These are phyloP conservation scores for Diaporthe longicolla DNA, from an alignment of 2,329 filamentous ascomycete genomes.

Conservation along the genomic window DNA sequence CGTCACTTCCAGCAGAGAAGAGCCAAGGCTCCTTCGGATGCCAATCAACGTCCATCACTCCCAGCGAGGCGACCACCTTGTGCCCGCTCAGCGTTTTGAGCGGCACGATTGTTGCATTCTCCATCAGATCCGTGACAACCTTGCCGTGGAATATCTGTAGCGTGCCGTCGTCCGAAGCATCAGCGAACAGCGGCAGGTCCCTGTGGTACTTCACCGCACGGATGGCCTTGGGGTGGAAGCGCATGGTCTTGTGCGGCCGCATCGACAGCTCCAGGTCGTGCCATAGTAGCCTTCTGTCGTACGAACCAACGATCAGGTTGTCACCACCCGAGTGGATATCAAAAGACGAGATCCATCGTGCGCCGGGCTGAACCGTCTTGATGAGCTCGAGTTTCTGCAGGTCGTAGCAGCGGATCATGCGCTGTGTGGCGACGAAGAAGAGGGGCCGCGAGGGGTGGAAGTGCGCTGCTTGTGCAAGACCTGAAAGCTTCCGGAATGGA, in stretches of 20 bases:
- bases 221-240: slow-evolving; percentile 94
- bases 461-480: slow-evolving; percentile 86
- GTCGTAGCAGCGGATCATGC: slow-evolving; percentile 94
- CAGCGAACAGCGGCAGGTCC: slow-evolving; percentile 87
- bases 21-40: slow-evolving; percentile 95
- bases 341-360: slow-evolving; percentile 94
- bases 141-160: slow-evolving; percentile 98
- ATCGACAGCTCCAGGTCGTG: slow-evolving; percentile 94
- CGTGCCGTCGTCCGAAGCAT: slow-evolving; percentile 94
- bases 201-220: slow-evolving; percentile 90
- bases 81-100: slow-evolving; percentile 95
- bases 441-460: slow-evolving; percentile 95
- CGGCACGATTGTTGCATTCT: slow-evolving; percentile 96
- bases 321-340: slow-evolving; percentile 94
- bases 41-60: slow-evolving; percentile 96
- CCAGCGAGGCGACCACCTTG: slow-evolving; percentile 86
- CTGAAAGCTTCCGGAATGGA: slow-evolving; percentile 85
- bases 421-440: slow-evolving; percentile 96
- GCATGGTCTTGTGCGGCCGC: slow-evolving; percentile 94
- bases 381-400: slow-evolving; percentile 91
- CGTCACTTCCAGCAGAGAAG: slow-evolving; percentile 94
- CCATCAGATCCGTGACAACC: slow-evolving; percentile 93
- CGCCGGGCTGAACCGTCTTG: slow-evolving; percentile 93
- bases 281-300: slow-evolving; percentile 94
- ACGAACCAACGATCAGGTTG: slow-evolving; percentile 94